Evolutionary conservation across 2,329 filamentous ascomycete species (phyloP).

Genomic region (Nigrograna mackinnonii): DNA sequence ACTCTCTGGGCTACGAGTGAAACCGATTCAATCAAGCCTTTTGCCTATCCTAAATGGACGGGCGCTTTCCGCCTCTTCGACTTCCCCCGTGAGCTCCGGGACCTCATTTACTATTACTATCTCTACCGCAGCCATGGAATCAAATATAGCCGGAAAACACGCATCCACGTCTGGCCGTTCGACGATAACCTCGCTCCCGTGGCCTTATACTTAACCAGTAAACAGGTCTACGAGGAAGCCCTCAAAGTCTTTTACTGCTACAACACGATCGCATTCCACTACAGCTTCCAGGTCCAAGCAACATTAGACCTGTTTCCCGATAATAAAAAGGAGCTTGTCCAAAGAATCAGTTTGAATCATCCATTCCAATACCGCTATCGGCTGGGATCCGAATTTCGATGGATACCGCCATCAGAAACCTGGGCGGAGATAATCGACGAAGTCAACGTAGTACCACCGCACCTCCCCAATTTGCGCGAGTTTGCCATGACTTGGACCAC

Average conservation of each 20-base stretch:
- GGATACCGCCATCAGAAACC: no score
- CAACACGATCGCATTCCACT: constrained; percentile 14
- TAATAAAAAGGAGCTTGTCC: constrained; percentile 7
- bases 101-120: constrained; percentile 19
- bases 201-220: constrained; percentile 12
- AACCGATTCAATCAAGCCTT: background rate
- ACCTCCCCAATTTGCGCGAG: no score
- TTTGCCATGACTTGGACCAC: no score
- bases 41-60: constrained; percentile 9
- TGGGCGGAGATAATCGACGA: no score
- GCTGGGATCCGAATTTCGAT: no score
- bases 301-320: constrained; percentile 20
- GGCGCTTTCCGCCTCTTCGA: constrained; percentile 16
- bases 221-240: constrained; percentile 23
- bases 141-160: background rate
- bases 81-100: constrained; percentile 24
- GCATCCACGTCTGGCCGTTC: background rate
- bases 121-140: constrained; percentile 11
- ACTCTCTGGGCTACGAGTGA: constrained; percentile 8
- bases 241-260: constrained; percentile 14
- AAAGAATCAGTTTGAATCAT: no score
- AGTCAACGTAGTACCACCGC: no score
- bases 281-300: constrained; percentile 5
- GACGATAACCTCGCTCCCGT: background rate
- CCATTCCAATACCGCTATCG: no score